Conservation (phyloP, 352 stramenopile species). For the Phytophthora palmivora region DNA sequence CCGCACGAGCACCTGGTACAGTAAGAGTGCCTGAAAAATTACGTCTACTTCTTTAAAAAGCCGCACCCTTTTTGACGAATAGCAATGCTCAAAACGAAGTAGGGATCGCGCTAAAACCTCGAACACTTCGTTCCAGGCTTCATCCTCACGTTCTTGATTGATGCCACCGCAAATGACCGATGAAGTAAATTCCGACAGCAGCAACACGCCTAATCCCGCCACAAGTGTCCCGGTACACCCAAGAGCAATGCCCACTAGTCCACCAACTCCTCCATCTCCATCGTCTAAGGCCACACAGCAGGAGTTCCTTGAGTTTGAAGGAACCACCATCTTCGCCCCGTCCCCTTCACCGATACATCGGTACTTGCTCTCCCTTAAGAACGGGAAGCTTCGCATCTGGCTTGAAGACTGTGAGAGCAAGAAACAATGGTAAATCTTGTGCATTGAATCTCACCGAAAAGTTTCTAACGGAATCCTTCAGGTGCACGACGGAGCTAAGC, state of each 20-base stretch:
- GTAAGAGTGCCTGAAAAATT: too few species aligned
- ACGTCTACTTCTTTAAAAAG: too few species aligned
- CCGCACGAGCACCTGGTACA: too few species aligned
- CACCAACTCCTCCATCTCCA: not conserved
- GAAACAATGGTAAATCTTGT: conserved; percentile 18
- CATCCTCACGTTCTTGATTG: not conserved
- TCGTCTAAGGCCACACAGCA: too few species aligned
- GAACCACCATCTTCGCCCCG: conserved; percentile 5
- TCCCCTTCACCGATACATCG: not conserved
- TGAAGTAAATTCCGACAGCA: not conserved
- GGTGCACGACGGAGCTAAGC: too few species aligned
- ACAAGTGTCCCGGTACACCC: not conserved
- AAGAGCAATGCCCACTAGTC: not conserved
- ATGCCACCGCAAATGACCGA: not conserved
- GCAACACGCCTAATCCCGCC: not conserved
- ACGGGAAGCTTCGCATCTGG: conserved; percentile 17
- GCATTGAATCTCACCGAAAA: too few species aligned
- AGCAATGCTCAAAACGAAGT: too few species aligned
- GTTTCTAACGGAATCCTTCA: too few species aligned
- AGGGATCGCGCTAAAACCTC: too few species aligned
- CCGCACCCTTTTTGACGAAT: too few species aligned
- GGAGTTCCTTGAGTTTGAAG: conserved; percentile 3
- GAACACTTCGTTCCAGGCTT: too few species aligned
- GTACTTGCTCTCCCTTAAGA: conserved; percentile 7
- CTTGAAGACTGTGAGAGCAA: conserved; percentile 23